These are phyloP conservation scores for Harringtonia lauricola DNA, from an alignment of 2,329 filamentous ascomycete genomes.

Conservation along the genomic window DNA sequence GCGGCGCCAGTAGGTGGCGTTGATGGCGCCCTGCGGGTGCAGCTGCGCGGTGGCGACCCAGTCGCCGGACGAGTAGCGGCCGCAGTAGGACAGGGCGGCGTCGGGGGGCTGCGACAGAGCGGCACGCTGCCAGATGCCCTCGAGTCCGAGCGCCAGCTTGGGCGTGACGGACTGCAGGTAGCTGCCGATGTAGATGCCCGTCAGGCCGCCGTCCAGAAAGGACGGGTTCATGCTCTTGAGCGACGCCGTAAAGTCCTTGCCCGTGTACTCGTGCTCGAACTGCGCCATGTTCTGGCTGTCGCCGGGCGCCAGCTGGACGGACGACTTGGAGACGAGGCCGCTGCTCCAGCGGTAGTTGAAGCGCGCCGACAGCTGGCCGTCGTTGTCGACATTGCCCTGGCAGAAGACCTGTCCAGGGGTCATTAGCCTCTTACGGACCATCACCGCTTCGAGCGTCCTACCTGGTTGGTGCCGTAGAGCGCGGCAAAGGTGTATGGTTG, in stretches of 20 bases:
- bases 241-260: constrained; percentile 84
- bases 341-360: constrained; percentile 84
- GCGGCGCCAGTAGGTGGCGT: constrained; percentile 86
- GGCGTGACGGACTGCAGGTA: constrained; percentile 92
- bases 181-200: constrained; percentile 89
- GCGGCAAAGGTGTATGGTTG: constrained; percentile 93
- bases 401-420: constrained; percentile 63
- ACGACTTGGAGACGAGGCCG: constrained; percentile 73
- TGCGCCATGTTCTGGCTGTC: constrained; percentile 78
- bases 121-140: constrained; percentile 87
- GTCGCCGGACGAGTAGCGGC: constrained; percentile 79
- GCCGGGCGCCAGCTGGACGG: constrained; percentile 72
- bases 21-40: constrained; percentile 77
- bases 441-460: too few species aligned
- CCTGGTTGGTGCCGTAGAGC: constrained; percentile 87
- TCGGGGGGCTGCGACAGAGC: constrained; percentile 81
- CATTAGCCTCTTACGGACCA: too few species aligned
- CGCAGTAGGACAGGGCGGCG: constrained; percentile 79
- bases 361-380: constrained; percentile 74
- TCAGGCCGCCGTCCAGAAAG: constrained; percentile 78
- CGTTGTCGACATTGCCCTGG: constrained; percentile 92
- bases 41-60: constrained; percentile 91
- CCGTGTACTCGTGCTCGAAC: constrained; percentile 91
- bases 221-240: constrained; percentile 96
- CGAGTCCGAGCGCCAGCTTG: constrained; percentile 74